Percentiles rank a stretch among this genome's conserved stretches.
These are phyloP conservation scores for Passiflora organensis DNA, from an alignment of 345 rosid genomes.

Conservation along the genomic window DNA sequence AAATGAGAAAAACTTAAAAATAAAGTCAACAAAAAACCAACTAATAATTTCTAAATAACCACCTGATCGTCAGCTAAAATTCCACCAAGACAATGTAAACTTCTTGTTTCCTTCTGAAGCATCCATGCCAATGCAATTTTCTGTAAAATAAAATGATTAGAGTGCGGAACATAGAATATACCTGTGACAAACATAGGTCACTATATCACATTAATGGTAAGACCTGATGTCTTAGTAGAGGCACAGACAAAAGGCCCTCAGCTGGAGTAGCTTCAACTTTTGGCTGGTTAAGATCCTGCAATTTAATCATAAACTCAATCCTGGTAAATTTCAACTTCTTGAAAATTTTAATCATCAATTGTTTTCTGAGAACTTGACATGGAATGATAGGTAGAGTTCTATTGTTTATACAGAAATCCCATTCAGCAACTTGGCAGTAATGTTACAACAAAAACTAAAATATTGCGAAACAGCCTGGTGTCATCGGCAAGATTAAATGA, in stretches of 20 bases:
- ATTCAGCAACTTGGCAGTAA: background rate
- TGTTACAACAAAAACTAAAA: background rate
- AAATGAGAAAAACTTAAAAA: background rate
- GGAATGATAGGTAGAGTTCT: background rate
- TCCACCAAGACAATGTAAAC: slow-evolving; percentile 82
- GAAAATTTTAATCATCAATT: slow-evolving; percentile 10
- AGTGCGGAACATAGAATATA: background rate
- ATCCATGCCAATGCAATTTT: slow-evolving; percentile 97
- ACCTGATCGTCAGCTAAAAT: slow-evolving; percentile 99
- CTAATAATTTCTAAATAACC: slow-evolving; percentile 10
- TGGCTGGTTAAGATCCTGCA: slow-evolving; percentile 87
- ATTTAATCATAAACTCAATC: slow-evolving; percentile 10
- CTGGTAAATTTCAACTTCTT: slow-evolving; percentile 8
- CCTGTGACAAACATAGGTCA: slow-evolving; percentile 4
- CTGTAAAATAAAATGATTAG: slow-evolving; percentile 35
- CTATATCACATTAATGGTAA: slow-evolving; percentile 15
- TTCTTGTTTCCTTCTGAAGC: slow-evolving; percentile 88
- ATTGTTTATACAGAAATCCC: background rate
- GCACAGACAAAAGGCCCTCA: slow-evolving; percentile 75
- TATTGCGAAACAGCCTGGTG: background rate
- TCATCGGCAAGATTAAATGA: background rate
- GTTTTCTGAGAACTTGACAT: slow-evolving; percentile 2
- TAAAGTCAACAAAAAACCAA: background rate
- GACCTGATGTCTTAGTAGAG: slow-evolving; percentile 94
- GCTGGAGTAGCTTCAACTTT: slow-evolving; percentile 63